Percentiles rank a stretch among this genome's conserved stretches.
Conservation (phyloP, 2,329 filamentous ascomycete genomes). For the Metarhizium robertsii region DNA sequence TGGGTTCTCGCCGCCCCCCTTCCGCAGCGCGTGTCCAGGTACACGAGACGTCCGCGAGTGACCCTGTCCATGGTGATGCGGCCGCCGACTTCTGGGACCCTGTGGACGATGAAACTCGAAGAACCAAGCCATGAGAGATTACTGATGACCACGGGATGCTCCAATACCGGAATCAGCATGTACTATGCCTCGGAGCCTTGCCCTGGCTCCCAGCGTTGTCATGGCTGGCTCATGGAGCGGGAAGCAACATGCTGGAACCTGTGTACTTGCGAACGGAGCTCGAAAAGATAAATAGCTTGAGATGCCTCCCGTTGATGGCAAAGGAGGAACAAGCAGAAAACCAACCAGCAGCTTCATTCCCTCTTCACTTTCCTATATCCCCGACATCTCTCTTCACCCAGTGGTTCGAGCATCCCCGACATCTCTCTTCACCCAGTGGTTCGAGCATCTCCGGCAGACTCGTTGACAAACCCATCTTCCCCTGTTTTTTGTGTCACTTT, state of each 20-base stretch:
- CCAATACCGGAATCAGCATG: neutral
- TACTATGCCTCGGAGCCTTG: too few species aligned
- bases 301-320: neutral
- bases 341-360: neutral
- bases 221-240: neutral
- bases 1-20: too few species aligned
- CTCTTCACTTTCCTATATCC: neutral
- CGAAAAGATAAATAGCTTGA: constrained; percentile 1
- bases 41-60: neutral
- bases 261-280: neutral
- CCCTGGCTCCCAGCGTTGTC: too few species aligned
- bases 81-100: neutral
- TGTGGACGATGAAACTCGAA: neutral
- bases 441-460: neutral
- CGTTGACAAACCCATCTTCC: neutral
- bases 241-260: neutral
- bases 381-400: neutral
- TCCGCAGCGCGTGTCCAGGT: neutral
- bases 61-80: neutral
- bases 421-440: neutral
- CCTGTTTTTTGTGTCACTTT: neutral
- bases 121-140: neutral
- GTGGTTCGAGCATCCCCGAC: neutral
- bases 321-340: neutral
- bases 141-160: neutral